Percentiles rank a stretch among this genome's conserved stretches.
Evolutionary conservation across 106 monocot species (phyloP).

Genomic region (Dendrobium huoshanense): DNA sequence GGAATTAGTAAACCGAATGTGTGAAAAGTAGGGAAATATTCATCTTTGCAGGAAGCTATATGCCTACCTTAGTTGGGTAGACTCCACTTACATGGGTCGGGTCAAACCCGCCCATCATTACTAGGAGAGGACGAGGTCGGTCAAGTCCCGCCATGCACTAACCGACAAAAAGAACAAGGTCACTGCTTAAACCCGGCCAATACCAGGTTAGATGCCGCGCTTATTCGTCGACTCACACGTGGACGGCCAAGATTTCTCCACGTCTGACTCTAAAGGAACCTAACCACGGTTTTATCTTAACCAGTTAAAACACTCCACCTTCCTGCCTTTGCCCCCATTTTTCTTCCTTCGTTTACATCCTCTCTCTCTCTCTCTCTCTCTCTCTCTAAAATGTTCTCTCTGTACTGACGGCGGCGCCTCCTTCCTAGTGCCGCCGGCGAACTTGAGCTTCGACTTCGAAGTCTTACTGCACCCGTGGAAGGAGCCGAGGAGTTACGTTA

Average conservation of each 20-base stretch:
- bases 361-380: background rate
- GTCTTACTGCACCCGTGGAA: background rate
- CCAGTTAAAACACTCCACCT: constrained; percentile 3
- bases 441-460: background rate
- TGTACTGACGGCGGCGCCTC: background rate
- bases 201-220: background rate
- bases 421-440: background rate
- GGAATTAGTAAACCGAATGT: too few species aligned
- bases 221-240: background rate
- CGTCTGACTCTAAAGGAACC: background rate
- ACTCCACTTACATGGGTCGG: background rate
- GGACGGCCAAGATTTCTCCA: background rate
- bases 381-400: too few species aligned
- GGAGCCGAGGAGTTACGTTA: background rate
- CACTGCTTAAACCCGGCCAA: background rate
- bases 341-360: background rate
- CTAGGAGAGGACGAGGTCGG: background rate
- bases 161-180: background rate
- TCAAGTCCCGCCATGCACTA: constrained; percentile 8
- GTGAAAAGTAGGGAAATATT: too few species aligned
- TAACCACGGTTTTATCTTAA: background rate
- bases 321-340: background rate
- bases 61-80: too few species aligned
- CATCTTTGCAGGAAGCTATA: too few species aligned
- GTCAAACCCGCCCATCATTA: background rate